Base-by-base conservation (phyloP, 2,329 filamentous ascomycete genomes). In the Phialemoniopsis sp. region DNA sequence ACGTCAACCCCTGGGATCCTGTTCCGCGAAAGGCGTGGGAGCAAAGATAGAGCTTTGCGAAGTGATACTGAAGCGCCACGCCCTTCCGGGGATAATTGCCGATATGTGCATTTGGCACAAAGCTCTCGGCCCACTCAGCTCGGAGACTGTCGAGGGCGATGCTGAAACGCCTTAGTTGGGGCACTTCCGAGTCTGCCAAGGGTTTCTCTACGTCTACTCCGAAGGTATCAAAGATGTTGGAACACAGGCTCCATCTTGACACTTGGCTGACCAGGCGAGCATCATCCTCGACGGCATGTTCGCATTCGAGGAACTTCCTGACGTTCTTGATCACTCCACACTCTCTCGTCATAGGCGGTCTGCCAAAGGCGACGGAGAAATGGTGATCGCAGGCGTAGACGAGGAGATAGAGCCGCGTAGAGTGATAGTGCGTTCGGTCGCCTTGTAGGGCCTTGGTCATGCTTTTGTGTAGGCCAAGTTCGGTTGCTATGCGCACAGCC, bases 401-500 rank as follows among this genome's bases (percentile, higher is more conserved):
- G 16, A 33, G 31, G 31, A 33, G 31, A 33, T 16, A 17, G 13
- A 33, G 31, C 12, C 13, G 31, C 10, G 36, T 35, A 10, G 32
- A 32, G 4, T 29, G 7, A 16, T 42, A 9, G 18, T 16, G 5
- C 16, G 4, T 14, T 14, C 13, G n/a, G 6, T n/a, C 35, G 7
- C 14, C 21, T 8, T 28, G 15, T 29, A 35, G 32, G 4, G 36
- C 36, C 2, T 21, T 15, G 13, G 5, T 10, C 17, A 42, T 31
- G 14, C 29, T 21, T 13, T 32, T 33, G 46, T 83, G 73, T 49
- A 83, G 60, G 10, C 78, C 79, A 31, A 82, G 69, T 47, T 82
- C 78, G 51, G 82, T 78, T 0, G 76, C 79, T 51, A 82, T 77
- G 31, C 76, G 65, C 40, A 82, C 80, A 1, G 74, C 71, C 16